Evolutionary conservation across 805 yeast species (phyloP).

Genomic region (Peterozyma toletana): DNA sequence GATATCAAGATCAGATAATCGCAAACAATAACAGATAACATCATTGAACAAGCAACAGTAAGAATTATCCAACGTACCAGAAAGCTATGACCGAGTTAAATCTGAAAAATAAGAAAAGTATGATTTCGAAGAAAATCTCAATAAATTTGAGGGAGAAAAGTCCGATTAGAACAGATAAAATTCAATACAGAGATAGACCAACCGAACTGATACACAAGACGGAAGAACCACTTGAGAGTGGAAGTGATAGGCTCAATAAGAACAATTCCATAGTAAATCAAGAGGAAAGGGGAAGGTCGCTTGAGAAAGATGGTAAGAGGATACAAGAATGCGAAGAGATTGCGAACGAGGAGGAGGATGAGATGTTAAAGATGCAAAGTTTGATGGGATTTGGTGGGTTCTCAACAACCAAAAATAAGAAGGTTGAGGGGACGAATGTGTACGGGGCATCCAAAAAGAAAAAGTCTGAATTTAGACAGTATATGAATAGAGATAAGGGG

Average conservation of each 20-base stretch:
- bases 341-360: neutral
- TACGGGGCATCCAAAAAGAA: conserved; percentile 31
- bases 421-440: conserved; percentile 41
- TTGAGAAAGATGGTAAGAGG: neutral
- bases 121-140: neutral
- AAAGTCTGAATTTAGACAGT: conserved; percentile 46
- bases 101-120: too few relatives aligned
- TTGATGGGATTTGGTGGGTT: conserved; percentile 56
- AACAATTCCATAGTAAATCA: neutral
- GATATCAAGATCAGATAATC: too few relatives aligned
- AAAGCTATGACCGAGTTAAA: too few relatives aligned
- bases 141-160: neutral
- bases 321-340: neutral
- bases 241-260: neutral
- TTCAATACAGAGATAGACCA: neutral
- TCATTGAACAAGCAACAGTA: too few relatives aligned
- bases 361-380: conserved; percentile 23
- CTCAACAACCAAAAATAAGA: conserved; percentile 48
- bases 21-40: too few relatives aligned
- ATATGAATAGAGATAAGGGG: conserved; percentile 51
- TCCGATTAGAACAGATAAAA: neutral
- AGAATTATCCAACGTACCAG: too few relatives aligned
- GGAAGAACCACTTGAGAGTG: neutral
- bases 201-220: neutral
- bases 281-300: neutral